Evolutionary conservation across 1,284 basidiomycete species (phyloP).

Genomic region (Chalciporus sp.): DNA sequence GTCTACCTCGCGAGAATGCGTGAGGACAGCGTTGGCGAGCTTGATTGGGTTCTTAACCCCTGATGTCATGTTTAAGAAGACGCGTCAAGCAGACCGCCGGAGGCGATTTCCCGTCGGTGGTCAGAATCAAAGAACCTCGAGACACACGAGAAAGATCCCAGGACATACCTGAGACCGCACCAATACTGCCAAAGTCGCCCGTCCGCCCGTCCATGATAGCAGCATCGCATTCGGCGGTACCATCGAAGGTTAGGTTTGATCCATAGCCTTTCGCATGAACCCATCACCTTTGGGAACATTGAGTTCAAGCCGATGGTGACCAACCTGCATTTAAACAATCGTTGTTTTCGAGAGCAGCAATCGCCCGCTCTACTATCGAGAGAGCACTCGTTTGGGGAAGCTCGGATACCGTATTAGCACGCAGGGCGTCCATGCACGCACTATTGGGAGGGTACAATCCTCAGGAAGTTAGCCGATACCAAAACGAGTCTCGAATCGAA

Average conservation of each 20-base stretch:
- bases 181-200: constrained; percentile 66
- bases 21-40: constrained; percentile 56
- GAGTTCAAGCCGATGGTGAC: neutral
- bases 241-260: constrained; percentile 70
- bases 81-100: no score
- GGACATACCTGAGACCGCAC: constrained; percentile 61
- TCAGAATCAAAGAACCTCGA: neutral
- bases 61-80: constrained; percentile 25
- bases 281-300: no score
- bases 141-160: neutral
- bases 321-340: constrained; percentile 69
- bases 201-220: constrained; percentile 62
- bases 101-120: neutral
- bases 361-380: constrained; percentile 51
- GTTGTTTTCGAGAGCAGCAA: constrained; percentile 61
- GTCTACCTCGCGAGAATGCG: constrained; percentile 51
- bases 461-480: constrained; percentile 5
- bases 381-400: constrained; percentile 34
- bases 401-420: constrained; percentile 1
- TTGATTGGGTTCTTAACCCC: constrained; percentile 70
- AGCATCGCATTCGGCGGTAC: constrained; percentile 77
- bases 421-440: constrained; percentile 46
- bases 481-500: neutral
- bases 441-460: constrained; percentile 29
- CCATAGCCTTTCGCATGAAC: constrained; percentile 53